These are phyloP conservation scores for Xylaria sp. DNA, from an alignment of 2,329 filamentous ascomycete genomes.

Conservation along the genomic window DNA sequence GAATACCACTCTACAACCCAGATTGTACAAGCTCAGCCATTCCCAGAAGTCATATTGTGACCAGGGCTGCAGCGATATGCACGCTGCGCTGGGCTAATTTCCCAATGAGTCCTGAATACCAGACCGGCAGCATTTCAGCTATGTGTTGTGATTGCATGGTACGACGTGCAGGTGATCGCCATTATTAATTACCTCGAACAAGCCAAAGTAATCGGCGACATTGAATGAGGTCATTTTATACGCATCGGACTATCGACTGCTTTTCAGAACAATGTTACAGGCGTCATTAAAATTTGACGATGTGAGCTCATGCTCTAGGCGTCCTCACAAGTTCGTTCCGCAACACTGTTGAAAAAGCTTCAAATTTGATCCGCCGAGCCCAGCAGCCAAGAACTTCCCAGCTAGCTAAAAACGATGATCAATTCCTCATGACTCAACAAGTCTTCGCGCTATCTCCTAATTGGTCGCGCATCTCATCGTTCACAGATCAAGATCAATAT, in stretches of 20 bases:
- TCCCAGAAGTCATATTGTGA: background rate
- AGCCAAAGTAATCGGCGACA: constrained; percentile 3
- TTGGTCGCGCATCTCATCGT: background rate
- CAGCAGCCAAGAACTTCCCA: background rate
- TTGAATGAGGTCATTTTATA: background rate
- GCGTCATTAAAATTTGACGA: background rate
- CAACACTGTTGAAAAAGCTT: background rate
- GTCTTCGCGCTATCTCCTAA: background rate
- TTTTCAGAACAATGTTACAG: background rate
- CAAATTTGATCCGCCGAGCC: background rate
- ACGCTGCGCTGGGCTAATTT: background rate
- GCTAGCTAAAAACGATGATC: constrained; percentile 17
- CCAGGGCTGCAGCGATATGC: background rate
- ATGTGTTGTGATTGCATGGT: constrained; percentile 1
- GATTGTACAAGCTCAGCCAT: background rate
- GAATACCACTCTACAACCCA: no score
- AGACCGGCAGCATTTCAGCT: constrained; percentile 10
- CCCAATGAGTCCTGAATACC: background rate
- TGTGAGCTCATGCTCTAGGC: background rate
- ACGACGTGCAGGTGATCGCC: constrained; percentile 9
- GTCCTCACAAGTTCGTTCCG: background rate
- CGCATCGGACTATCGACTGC: constrained; percentile 18
- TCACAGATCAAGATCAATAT: background rate
- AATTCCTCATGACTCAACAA: background rate
- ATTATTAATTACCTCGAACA: constrained; percentile 8